Evolutionary conservation across 345 rosid genomes (phyloP).

Genomic region (Toxicodendron radicans): DNA sequence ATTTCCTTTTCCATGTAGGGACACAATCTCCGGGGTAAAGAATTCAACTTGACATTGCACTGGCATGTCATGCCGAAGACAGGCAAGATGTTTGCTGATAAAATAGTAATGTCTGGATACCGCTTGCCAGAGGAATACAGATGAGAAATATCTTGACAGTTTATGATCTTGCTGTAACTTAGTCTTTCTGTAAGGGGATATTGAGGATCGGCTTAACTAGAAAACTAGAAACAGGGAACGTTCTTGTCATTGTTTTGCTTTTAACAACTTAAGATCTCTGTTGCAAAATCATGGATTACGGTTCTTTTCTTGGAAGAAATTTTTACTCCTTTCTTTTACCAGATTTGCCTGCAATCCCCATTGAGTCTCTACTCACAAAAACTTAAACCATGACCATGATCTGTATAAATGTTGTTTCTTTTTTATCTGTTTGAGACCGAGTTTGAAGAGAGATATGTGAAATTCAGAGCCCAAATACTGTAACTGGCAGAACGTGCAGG

Average conservation of each 20-base stretch:
- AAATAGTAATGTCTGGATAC: conserved; percentile 44
- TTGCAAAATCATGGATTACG: conserved; percentile 10
- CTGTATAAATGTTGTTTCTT: too few relatives aligned
- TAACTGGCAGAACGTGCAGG: too few relatives aligned
- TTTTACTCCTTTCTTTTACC: too few relatives aligned
- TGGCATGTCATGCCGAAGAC: conserved; percentile 99
- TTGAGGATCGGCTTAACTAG: conserved; percentile 12
- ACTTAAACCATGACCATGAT: too few relatives aligned
- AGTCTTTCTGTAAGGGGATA: conserved; percentile 21
- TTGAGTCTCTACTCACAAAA: too few relatives aligned
- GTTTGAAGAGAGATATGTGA: too few relatives aligned
- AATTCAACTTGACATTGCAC: conserved; percentile 84
- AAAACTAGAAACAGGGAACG: conserved; percentile 4
- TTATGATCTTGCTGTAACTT: conserved; percentile 30
- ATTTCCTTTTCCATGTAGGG: conserved; percentile 46
- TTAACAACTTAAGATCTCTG: background rate
- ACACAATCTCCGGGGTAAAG: conserved; percentile 73
- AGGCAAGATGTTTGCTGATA: conserved; percentile 84
- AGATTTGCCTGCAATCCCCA: too few relatives aligned
- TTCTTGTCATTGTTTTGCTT: conserved; percentile 13
- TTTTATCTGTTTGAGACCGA: too few relatives aligned
- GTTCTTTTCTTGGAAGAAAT: background rate
- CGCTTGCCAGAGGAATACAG: too few relatives aligned
- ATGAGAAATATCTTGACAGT: conserved; percentile 22
- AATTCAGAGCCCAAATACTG: too few relatives aligned